phyloP scores from a whole-genome alignment of 331 rosid species.

The Erythrophleum ivorense region DNA sequence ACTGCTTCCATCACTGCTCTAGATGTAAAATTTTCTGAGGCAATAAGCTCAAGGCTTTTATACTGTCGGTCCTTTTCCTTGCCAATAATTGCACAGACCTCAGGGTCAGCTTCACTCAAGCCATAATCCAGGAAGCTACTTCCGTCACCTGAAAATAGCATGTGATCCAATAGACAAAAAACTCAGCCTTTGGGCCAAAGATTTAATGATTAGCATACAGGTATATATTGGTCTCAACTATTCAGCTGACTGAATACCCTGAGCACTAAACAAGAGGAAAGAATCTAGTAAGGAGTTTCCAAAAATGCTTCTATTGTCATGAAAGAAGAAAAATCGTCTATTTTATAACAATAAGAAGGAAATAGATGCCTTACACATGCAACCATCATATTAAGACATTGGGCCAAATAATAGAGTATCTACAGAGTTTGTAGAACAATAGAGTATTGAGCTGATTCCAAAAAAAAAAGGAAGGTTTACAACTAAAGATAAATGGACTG shows the following conservation, averaged over 20 bases:
- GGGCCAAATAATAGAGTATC: constrained; percentile 3
- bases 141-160: constrained; percentile 52
- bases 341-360: not conserved
- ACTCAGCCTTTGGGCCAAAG: constrained; percentile 1
- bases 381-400: not conserved
- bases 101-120: constrained; percentile 87
- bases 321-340: constrained; percentile 6
- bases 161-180: constrained; percentile 17
- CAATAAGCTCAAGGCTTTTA: constrained; percentile 94
- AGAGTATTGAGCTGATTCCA: not conserved
- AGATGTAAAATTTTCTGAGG: constrained; percentile 91
- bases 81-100: constrained; percentile 63
- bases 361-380: not conserved
- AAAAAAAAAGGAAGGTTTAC: not conserved
- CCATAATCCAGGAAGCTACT: constrained; percentile 66
- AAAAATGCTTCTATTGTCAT: not conserved
- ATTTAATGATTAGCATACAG: not conserved
- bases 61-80: constrained; percentile 85
- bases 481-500: not conserved
- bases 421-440: not conserved
- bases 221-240: constrained; percentile 4
- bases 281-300: not conserved
- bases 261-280: constrained; percentile 30
- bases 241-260: not conserved
- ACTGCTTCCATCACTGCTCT: constrained; percentile 98